Evolutionary conservation across 257 asterid species (phyloP).

Genomic region (Capsicum rhomboideum): DNA sequence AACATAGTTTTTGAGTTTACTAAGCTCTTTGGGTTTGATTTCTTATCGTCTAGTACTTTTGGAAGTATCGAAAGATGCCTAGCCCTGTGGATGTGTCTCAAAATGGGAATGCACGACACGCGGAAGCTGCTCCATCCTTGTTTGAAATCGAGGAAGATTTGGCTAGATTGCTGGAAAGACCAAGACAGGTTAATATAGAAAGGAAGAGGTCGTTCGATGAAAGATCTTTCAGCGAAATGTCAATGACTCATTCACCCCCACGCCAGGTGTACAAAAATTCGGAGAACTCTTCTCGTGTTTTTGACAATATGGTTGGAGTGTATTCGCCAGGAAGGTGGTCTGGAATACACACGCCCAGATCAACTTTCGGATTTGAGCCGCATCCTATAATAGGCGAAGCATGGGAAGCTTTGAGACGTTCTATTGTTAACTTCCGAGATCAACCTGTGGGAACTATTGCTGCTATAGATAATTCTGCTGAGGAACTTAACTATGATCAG

Average conservation of each 20-base stretch:
- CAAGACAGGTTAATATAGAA: conserved; percentile 53
- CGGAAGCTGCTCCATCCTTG: conserved; percentile 44
- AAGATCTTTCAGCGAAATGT: conserved; percentile 74
- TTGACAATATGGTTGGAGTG: conserved; percentile 42
- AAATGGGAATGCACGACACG: conserved; percentile 41
- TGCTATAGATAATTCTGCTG: conserved; percentile 73
- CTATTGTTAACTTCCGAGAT: conserved; percentile 64
- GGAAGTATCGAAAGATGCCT: conserved; percentile 31
- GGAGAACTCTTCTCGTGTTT: conserved; percentile 59
- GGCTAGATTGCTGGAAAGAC: conserved; percentile 48
- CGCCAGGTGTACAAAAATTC: conserved; percentile 33
- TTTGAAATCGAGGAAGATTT: conserved; percentile 73
- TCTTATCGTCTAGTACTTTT: not conserved
- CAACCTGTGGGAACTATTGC: conserved; percentile 93
- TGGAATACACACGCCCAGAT: conserved; percentile 67
- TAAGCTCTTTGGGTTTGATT: not conserved
- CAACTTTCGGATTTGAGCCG: conserved; percentile 48
- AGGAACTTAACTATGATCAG: conserved; percentile 91
- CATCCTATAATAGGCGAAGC: conserved; percentile 83
- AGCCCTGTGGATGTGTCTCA: conserved; percentile 29
- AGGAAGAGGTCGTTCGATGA: conserved; percentile 91
- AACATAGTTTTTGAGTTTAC: not conserved
- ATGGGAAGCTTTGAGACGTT: conserved; percentile 75
- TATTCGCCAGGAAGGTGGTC: conserved; percentile 61
- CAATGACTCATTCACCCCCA: conserved; percentile 55